Evolutionary conservation across 345 rosid genomes (phyloP), one percentile per base, ranked within the genome.

Genomic region (Moricandia moricandioides): DNA sequence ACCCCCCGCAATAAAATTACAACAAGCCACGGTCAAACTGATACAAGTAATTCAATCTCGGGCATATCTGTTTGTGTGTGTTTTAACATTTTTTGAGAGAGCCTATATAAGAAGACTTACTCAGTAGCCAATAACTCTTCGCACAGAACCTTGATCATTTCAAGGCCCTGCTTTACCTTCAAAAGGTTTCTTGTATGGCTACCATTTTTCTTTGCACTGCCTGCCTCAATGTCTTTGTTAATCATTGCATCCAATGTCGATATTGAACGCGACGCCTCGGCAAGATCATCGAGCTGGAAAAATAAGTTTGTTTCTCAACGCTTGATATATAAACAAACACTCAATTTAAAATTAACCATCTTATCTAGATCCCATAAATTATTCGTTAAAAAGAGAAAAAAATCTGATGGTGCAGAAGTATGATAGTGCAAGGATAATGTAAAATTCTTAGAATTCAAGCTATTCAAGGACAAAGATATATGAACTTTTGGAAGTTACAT

Each of bases 161-260:
- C 93, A 21, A 93, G 80, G 30, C 91, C 98, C 1, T 95, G 96
- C 85, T 90, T 93, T 40, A 93, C 84, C 73, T 84, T 82, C 84
- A 89, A 64, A 47, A 92, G 89, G 78, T 92, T 92, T 74, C 96
- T 82, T 18, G 95, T 60, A 81, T 89, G 98, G 72, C 98, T 92
- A 55, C 95, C 91, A 3, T 80, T 77, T 80, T 78, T 83, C 77
- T 52, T 82, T 40, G 88, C 89, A 74, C 76, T 26, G 43, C 84
- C 76, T 8, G 61, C 75, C 17, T 78, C 69, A 39, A 89, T 45
- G 75, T 93, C 98, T 13, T 31, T 76, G 12, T 90, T 88, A 62
- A 93, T 39, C 86, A 93, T 62, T 8, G 35, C 82, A 43, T 80
- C 84, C 54, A 88, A 71, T 2, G 87, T 83, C 49, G 43, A 61